Evolutionary conservation across 1,139 yeast species (phyloP).

Genomic region (Komagataea norvegica): DNA sequence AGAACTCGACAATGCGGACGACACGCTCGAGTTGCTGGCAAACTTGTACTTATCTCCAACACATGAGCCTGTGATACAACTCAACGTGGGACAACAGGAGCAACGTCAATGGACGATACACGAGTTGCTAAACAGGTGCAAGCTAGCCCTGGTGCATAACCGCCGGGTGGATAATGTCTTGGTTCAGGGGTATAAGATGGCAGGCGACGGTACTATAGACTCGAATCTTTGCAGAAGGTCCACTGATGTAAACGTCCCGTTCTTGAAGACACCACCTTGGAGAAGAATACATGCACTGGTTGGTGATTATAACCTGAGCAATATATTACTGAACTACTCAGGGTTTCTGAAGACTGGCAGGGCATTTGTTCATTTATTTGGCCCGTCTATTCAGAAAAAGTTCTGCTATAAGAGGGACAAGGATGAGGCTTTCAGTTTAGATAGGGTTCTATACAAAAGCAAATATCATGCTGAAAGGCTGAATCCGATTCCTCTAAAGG

Average conservation of each 20-base stretch:
- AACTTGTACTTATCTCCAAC: conserved; percentile 1
- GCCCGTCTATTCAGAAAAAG: conserved; percentile 7
- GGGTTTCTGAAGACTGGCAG: conserved; percentile 9
- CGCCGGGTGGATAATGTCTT: conserved; percentile 23
- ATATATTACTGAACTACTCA: conserved; percentile 13
- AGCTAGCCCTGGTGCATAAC: conserved; percentile 14
- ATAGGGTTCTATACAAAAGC: conserved; percentile 14
- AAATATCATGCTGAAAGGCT: neutral
- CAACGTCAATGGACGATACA: neutral
- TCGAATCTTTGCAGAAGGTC: conserved; percentile 6
- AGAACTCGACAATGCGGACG: too few species aligned
- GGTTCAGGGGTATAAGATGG: conserved; percentile 17
- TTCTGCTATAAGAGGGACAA: neutral
- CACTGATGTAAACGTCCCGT: conserved; percentile 2
- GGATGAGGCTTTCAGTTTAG: conserved; percentile 7
- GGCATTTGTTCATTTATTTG: conserved; percentile 18
- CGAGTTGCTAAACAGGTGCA: conserved; percentile 25
- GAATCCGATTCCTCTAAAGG: conserved; percentile 14
- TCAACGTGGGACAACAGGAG: too few species aligned
- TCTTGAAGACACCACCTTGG: conserved; percentile 17
- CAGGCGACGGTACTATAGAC: conserved; percentile 7
- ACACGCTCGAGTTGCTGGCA: neutral
- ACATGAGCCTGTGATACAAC: neutral
- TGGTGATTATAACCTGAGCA: conserved; percentile 10
- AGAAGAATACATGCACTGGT: conserved; percentile 11